Conservation (phyloP, 768 basidiomycete genomes). For the Amanita fuliginea region DNA sequence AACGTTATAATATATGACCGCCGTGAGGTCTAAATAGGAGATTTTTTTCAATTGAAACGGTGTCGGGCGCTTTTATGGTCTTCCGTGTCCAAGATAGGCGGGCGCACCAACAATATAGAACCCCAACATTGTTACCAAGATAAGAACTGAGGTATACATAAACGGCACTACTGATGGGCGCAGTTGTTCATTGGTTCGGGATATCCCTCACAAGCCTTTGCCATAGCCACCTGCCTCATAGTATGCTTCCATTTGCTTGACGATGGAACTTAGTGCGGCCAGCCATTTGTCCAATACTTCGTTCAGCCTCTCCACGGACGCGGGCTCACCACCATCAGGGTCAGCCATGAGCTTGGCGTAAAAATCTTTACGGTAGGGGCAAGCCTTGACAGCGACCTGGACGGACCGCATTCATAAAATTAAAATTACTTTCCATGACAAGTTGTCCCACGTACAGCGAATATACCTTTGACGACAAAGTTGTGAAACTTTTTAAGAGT, state of each 20-base stretch:
- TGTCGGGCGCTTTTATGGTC: background rate
- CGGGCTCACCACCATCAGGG: slow-evolving; percentile 36
- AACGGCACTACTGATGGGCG: background rate
- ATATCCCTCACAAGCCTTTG: slow-evolving; percentile 28
- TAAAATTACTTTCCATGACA: background rate
- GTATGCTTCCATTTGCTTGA: slow-evolving; percentile 43
- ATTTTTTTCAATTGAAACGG: background rate
- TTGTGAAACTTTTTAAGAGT: slow-evolving; percentile 84
- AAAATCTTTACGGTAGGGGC: slow-evolving; percentile 58
- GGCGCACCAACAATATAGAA: background rate
- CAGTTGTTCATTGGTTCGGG: background rate
- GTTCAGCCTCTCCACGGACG: slow-evolving; percentile 37
- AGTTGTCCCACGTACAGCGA: slow-evolving; percentile 30
- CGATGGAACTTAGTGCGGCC: slow-evolving; percentile 44
- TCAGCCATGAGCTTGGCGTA: slow-evolving; percentile 57
- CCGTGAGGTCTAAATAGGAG: background rate
- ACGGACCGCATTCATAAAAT: background rate
- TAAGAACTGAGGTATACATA: background rate
- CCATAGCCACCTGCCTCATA: slow-evolving; percentile 51
- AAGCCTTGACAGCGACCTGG: slow-evolving; percentile 50
- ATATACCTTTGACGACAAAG: slow-evolving; percentile 57
- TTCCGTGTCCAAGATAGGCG: background rate
- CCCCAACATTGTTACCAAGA: background rate
- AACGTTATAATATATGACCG: background rate
- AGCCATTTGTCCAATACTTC: slow-evolving; percentile 59